These are phyloP conservation scores for Geranium rotundifolium DNA, from an alignment of 345 rosid genomes.

Conservation along the genomic window DNA sequence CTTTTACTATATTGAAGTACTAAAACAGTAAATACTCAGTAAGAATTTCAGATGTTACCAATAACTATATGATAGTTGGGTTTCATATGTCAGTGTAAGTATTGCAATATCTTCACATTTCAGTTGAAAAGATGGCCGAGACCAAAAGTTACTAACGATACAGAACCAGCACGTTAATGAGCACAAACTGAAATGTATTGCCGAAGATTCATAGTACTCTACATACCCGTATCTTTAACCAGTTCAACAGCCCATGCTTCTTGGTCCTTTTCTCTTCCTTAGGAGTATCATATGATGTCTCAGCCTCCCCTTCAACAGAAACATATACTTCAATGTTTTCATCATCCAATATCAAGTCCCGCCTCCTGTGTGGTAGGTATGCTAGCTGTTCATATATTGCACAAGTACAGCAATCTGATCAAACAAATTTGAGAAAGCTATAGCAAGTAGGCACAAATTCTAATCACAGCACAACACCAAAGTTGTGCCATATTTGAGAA, in stretches of 20 bases:
- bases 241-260: slow-evolving; percentile 84
- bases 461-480: neutral
- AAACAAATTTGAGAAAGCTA: slow-evolving; percentile 11
- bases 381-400: slow-evolving; percentile 55
- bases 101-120: neutral
- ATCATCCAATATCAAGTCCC: slow-evolving; percentile 87
- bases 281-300: slow-evolving; percentile 36
- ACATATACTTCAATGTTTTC: slow-evolving; percentile 72
- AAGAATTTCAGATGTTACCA: too few relatives aligned
- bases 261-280: slow-evolving; percentile 80
- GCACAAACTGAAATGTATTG: neutral
- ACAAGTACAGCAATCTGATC: slow-evolving; percentile 12
- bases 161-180: neutral
- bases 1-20: too few relatives aligned
- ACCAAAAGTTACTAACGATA: neutral
- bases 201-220: slow-evolving; percentile 8
- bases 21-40: too few relatives aligned
- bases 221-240: slow-evolving; percentile 88
- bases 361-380: slow-evolving; percentile 87
- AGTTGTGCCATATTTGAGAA: neutral
- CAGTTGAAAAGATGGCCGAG: neutral
- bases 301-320: slow-evolving; percentile 59
- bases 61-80: neutral
- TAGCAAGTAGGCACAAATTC: neutral
- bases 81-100: neutral